Percentiles rank a stretch among this genome's conserved stretches.
Evolutionary conservation across 2,329 filamentous ascomycete species (phyloP).

Genomic region (Ceratocystiopsis minuta): DNA sequence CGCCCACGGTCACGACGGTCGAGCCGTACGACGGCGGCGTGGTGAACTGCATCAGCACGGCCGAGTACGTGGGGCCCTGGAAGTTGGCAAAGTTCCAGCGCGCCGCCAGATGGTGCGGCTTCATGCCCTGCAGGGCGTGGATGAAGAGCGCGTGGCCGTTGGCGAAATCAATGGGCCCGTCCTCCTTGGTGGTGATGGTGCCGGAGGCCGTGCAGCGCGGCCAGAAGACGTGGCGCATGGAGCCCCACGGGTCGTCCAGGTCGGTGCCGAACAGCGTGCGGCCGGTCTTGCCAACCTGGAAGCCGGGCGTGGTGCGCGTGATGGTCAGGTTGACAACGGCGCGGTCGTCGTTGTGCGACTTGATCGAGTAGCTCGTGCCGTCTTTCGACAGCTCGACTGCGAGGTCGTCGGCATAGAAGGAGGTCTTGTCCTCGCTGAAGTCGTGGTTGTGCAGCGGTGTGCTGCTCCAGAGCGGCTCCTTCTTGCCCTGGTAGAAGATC

Average conservation of each 20-base stretch:
- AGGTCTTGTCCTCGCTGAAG: conserved; percentile 68
- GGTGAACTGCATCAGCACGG: conserved; percentile 87
- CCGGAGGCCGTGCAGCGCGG: conserved; percentile 70
- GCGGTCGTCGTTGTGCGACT: conserved; percentile 66
- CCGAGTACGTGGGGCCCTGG: conserved; percentile 72
- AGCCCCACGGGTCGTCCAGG: conserved; percentile 70
- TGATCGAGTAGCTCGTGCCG: conserved; percentile 68
- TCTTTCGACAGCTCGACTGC: conserved; percentile 76
- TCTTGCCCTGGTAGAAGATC: conserved; percentile 56
- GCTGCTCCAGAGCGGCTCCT: conserved; percentile 67
- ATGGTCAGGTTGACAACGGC: conserved; percentile 77
- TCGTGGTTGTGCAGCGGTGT: conserved; percentile 61
- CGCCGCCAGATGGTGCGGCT: conserved; percentile 86
- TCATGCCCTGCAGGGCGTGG: conserved; percentile 92
- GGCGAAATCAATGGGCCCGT: conserved; percentile 65
- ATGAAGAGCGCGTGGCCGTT: conserved; percentile 68
- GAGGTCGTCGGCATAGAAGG: conserved; percentile 73
- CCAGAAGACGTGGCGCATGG: conserved; percentile 89
- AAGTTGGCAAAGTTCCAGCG: conserved; percentile 91
- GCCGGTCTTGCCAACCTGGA: conserved; percentile 70
- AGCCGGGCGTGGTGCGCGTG: conserved; percentile 58
- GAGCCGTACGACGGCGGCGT: conserved; percentile 85
- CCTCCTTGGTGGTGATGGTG: conserved; percentile 63
- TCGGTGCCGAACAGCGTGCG: conserved; percentile 78
- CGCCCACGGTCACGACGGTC: conserved; percentile 68